Evolutionary conservation across 495 filamentous ascomycete genomes (phyloP), one percentile per base, ranked within the genome.

Genomic region (Aspergillus funiculosus): DNA sequence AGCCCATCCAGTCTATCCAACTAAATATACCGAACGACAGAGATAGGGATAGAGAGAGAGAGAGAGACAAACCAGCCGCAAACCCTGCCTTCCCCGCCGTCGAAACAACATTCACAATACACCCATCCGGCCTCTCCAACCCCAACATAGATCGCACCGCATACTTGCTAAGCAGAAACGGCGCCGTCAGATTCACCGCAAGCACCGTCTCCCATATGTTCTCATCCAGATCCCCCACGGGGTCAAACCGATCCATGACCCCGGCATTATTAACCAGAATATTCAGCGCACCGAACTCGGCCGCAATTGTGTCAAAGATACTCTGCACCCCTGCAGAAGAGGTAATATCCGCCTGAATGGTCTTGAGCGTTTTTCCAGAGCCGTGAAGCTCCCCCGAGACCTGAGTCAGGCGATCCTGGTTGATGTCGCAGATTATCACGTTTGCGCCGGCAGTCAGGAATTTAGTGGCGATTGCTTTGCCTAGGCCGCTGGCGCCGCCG

Each of bases 401-500:
- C 63, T 29, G 64, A 59, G 52, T 52, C 25, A 74, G 56, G 5
- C 71, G 68, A n/a, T 60, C 50, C 7, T 56, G 39, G 60, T 75
- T 67, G 43, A 75, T 53, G 43, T 75, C 72, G 58, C 68, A 69
- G 27, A 61, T 62, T 53, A 69, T 67, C 38, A 77, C 56, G 21
- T 61, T 70, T 5, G 71, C 69, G 21, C 69, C 73, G 3, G 73
- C 67, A 5, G 60, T 55, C 19, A 62, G 60, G 32, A 76, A 54
- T 0, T 70, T 69, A 15, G 56, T 61, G 5, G 71, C 74, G 13
- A 76, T 76, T 25, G 75, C 66, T 31, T 72, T 63, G 6, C 74
- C 75, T 2, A 78, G 66, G n/a, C 74, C 73, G 19, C 80, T 74
- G 45, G 79, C 82, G 9, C 79, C 75, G 11, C 86, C 86, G 11